Evolutionary conservation across 345 rosid species (phyloP), one percentile per base, ranked within the genome.

Genomic region (Stellera chamaejasme): DNA sequence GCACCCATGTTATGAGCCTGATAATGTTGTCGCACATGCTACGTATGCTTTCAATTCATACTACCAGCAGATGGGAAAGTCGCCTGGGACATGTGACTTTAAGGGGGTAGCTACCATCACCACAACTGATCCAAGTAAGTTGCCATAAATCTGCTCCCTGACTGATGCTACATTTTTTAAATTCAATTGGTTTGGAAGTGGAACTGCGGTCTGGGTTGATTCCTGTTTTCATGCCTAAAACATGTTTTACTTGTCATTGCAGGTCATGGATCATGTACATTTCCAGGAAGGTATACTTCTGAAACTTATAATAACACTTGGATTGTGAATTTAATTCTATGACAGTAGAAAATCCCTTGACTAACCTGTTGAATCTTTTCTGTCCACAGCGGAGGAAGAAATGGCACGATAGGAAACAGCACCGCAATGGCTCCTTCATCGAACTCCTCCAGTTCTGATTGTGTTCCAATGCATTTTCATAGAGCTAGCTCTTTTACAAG

Each of bases 81-180:
- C 88, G 66, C 60, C 74, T 0, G 97, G 99, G 64, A 82, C 85
- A 32, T 94, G 99, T 71, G 96, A 94, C 71, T 94, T 94, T 61
- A 89, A 87, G 65, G 99, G 97, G 45, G 97, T 87, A 7, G 97
- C 97, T 28, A 67, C 85, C 15, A 69, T 90, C 71, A 87, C 97
- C 10, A 83, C 95, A 27, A 83, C 87, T 32, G 90, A 94, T 67
- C 97, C 97, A 66, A 94, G 99, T 93, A 87, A 47, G 86, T 64
- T 23, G 48, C 55, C 27, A 13, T 44, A 10, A 11, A 11, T 14
- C 48, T 8, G 10, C 12, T 43, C 27, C 7, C 4, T 70, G 9
- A 60, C 6, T 3, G 23, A 36, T 10, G 45, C 32, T 12, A 28
- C 56, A 53, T 53, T 19, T 7, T 53, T 5, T 11, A 36, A 53